Percentiles rank a stretch among this genome's conserved stretches.
Conservation (phyloP, 2,329 filamentous ascomycete species). For the Aspergillus eucalypticola region DNA sequence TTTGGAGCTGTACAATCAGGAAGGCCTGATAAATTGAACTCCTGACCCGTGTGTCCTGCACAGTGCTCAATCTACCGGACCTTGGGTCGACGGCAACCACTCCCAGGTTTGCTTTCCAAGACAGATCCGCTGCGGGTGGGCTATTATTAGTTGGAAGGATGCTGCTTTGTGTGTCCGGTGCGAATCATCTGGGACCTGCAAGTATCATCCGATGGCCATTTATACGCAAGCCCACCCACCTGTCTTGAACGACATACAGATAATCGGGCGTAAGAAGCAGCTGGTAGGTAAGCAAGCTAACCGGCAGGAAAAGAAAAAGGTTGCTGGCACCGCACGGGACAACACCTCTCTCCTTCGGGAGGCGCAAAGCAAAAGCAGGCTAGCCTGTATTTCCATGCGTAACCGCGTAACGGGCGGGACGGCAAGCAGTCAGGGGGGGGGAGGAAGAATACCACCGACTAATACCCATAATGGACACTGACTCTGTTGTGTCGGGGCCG, state of each 20-base stretch:
- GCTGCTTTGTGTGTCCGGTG: background rate
- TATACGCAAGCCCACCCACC: background rate
- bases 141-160: background rate
- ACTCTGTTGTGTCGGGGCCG: background rate
- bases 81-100: background rate
- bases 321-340: background rate
- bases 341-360: background rate
- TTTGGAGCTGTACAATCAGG: background rate
- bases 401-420: background rate
- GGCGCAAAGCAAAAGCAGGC: background rate
- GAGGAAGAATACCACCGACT: background rate
- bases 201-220: background rate
- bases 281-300: background rate
- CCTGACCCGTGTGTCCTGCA: background rate
- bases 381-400: background rate
- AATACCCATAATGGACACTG: too few species aligned
- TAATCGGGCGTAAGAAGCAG: background rate
- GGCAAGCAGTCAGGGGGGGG: background rate
- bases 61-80: background rate
- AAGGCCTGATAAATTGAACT: background rate
- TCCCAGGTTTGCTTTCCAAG: conserved; percentile 5
- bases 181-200: background rate
- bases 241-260: background rate
- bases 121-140: background rate
- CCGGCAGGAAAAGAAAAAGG: background rate